Evolutionary conservation across 1,284 basidiomycete genomes (phyloP).

Genomic region (Baeospora myosura): DNA sequence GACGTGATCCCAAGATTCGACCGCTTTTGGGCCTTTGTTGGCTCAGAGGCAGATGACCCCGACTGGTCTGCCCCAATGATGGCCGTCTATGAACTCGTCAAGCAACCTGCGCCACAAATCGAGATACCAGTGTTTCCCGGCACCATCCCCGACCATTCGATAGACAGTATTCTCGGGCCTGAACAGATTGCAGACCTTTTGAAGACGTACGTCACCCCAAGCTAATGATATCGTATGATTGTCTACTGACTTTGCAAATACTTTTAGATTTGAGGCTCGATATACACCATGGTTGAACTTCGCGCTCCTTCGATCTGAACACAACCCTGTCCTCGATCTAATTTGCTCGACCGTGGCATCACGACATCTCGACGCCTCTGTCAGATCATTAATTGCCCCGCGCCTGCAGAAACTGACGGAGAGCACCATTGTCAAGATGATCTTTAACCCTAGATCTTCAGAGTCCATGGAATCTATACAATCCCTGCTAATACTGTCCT

Average conservation of each 20-base stretch:
- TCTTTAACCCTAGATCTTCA: constrained; percentile 32
- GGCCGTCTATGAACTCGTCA: constrained; percentile 6
- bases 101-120: neutral
- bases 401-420: constrained; percentile 35
- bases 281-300: constrained; percentile 20
- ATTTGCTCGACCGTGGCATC: constrained; percentile 34
- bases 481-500: constrained; percentile 33
- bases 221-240: too few species aligned
- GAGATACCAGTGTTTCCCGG: constrained; percentile 9
- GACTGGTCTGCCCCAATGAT: constrained; percentile 21
- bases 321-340: constrained; percentile 14
- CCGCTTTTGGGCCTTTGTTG: constrained; percentile 10
- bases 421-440: constrained; percentile 28
- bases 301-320: constrained; percentile 10
- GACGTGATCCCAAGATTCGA: constrained; percentile 7
- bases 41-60: constrained; percentile 3
- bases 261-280: constrained; percentile 14
- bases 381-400: constrained; percentile 29
- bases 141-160: constrained; percentile 10
- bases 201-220: constrained; percentile 16
- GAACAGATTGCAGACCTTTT: constrained; percentile 13
- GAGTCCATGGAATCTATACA: constrained; percentile 31
- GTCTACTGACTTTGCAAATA: neutral
- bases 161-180: constrained; percentile 6
- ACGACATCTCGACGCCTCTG: constrained; percentile 29